These are phyloP conservation scores for Basipetospora chlamydospora DNA, from an alignment of 2,329 filamentous ascomycete genomes.

Conservation along the genomic window DNA sequence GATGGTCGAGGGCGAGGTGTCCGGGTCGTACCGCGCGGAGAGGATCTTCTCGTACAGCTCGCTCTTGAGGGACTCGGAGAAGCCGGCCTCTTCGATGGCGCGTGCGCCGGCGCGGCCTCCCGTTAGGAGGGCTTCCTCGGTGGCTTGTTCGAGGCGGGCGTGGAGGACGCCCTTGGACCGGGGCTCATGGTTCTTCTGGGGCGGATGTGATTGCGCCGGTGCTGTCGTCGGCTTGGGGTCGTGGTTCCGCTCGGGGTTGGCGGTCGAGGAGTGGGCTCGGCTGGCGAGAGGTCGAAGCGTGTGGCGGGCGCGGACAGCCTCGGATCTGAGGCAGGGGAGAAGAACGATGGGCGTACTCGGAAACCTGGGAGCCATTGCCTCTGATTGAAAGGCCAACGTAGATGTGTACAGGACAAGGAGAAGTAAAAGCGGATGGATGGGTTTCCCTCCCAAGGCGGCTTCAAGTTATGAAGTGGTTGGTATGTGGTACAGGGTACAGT, in stretches of 20 bases:
- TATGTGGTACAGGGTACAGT: too few species aligned
- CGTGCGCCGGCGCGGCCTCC: constrained; percentile 45
- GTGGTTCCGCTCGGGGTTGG: background rate
- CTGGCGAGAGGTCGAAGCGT: background rate
- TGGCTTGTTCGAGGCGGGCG: constrained; percentile 44
- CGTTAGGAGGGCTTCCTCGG: constrained; percentile 44
- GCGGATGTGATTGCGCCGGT: too few species aligned
- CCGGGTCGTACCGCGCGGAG: background rate
- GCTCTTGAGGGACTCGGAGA: constrained; percentile 45
- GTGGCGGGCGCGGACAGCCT: too few species aligned
- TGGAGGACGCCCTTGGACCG: constrained; percentile 31
- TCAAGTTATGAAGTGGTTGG: too few species aligned
- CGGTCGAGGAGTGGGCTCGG: background rate
- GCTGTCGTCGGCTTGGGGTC: background rate
- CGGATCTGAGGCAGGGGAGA: too few species aligned
- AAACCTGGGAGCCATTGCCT: too few species aligned
- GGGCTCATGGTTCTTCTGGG: background rate
- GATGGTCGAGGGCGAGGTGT: background rate
- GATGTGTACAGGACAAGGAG: too few species aligned
- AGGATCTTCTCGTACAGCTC: background rate
- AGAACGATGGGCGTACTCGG: too few species aligned
- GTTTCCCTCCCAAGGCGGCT: too few species aligned
- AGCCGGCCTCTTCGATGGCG: constrained; percentile 47
- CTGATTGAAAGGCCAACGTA: too few species aligned
- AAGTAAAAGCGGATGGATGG: too few species aligned